A percentile compares a stretch with the other conserved stretches of the same genome.
Conservation (phyloP, 192 early-diverging fungal species). For the Mortierella alpina region DNA sequence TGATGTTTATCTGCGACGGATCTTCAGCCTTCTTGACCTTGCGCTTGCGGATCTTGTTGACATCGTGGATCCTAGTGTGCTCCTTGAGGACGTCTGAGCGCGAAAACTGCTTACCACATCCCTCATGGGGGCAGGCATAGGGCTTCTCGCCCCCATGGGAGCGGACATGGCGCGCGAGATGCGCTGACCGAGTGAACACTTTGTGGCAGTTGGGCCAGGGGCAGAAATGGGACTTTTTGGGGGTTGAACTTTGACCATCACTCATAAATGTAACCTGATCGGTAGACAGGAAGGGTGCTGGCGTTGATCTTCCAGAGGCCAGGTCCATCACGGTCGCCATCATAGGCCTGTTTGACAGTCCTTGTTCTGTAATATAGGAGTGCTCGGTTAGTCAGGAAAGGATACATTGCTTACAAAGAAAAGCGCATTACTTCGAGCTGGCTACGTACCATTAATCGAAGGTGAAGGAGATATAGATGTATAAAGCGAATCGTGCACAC, state of each 20-base stretch:
- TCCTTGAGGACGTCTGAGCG: constrained; percentile 82
- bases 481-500: no score
- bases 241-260: not conserved
- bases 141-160: constrained; percentile 84
- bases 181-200: constrained; percentile 50
- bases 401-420: no score
- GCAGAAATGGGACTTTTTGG: constrained; percentile 38
- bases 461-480: no score
- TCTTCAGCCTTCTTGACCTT: constrained; percentile 5
- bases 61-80: constrained; percentile 83
- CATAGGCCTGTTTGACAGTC: no score
- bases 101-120: constrained; percentile 78
- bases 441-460: no score
- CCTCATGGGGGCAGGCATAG: constrained; percentile 66
- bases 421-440: no score
- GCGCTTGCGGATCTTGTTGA: constrained; percentile 67
- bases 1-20: not conserved
- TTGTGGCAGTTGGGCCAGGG: constrained; percentile 51
- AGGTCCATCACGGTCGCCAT: not conserved
- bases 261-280: not conserved
- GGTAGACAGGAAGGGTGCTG: no score
- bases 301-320: no score
- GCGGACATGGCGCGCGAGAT: constrained; percentile 85
- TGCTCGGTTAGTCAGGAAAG: no score
- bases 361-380: no score